phyloP scores from a whole-genome alignment of 768 basidiomycete genomes.

The Mrakia gelida region DNA sequence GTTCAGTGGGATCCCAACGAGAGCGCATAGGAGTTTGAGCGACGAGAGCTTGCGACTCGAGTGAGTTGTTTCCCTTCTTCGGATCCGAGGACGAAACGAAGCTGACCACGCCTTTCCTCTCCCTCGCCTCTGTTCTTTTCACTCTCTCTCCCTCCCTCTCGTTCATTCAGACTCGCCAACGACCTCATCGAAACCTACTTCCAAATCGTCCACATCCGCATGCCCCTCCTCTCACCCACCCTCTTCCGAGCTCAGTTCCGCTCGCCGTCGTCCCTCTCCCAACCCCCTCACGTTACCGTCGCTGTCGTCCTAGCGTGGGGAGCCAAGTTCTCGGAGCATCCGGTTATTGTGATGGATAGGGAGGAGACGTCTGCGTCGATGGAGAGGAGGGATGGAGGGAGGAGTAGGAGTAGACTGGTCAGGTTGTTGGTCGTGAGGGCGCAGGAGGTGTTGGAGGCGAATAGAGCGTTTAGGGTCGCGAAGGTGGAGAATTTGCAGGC shows the following conservation, averaged over 20 bases:
- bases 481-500: conserved; percentile 76
- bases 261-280: not conserved
- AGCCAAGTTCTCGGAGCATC: conserved; percentile 88
- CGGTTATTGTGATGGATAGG: conserved; percentile 72
- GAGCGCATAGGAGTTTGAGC: conserved; percentile 65
- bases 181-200: conserved; percentile 95
- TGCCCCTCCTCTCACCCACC: conserved; percentile 78
- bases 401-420: conserved; percentile 66
- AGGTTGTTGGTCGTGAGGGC: conserved; percentile 73
- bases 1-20: conserved; percentile 47
- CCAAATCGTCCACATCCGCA: conserved; percentile 71
- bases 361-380: conserved; percentile 44
- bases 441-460: conserved; percentile 76
- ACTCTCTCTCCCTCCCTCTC: not conserved
- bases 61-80: conserved; percentile 54
- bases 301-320: conserved; percentile 89
- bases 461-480: conserved; percentile 79
- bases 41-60: conserved; percentile 71
- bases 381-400: conserved; percentile 49
- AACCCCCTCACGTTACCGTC: conserved; percentile 49
- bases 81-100: conserved; percentile 29
- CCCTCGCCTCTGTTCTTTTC: not conserved
- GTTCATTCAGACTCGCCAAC: conserved; percentile 66
- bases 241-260: conserved; percentile 71
- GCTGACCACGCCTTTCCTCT: conserved; percentile 33